These are phyloP conservation scores for Gynostemma pentaphyllum DNA, from an alignment of 306 rosid genomes.

Conservation along the genomic window DNA sequence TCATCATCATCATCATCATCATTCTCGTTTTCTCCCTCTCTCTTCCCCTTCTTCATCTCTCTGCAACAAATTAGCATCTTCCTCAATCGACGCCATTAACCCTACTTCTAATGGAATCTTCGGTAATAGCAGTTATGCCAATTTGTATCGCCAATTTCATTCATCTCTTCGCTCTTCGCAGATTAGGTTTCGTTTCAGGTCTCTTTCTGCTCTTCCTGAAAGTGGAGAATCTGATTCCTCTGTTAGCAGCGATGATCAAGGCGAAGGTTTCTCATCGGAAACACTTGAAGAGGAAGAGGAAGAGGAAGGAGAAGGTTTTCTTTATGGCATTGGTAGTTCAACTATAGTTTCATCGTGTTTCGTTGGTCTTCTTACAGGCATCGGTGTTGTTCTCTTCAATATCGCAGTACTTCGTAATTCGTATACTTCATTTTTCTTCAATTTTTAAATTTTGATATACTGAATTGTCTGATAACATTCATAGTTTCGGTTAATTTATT, in stretches of 20 bases:
- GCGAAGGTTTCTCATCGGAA: not conserved
- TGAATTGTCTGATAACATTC: not conserved
- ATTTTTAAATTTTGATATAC: not conserved
- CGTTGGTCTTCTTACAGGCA: slow-evolving; percentile 84
- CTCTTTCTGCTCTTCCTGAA: slow-evolving; percentile 19
- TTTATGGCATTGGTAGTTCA: slow-evolving; percentile 23
- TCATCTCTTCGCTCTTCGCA: not conserved
- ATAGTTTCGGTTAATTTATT: not conserved
- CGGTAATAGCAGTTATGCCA: not conserved
- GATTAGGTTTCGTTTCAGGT: slow-evolving; percentile 5
- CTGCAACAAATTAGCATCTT: slow-evolving; percentile 12
- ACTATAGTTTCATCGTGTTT: slow-evolving; percentile 59
- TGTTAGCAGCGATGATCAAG: not conserved
- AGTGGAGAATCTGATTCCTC: slow-evolving; percentile 13
- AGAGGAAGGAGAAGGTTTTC: slow-evolving; percentile 14
- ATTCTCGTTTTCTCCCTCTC: slow-evolving; percentile 5
- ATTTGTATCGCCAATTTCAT: not conserved
- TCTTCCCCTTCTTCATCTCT: slow-evolving; percentile 18
- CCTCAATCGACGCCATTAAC: not conserved
- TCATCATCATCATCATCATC: slow-evolving; percentile 6
- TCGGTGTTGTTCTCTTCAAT: slow-evolving; percentile 72
- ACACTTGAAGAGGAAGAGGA: slow-evolving; percentile 11
- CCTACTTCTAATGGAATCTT: not conserved
- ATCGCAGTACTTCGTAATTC: slow-evolving; percentile 48
- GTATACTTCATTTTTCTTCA: not conserved